A percentile compares a stretch with the other conserved stretches of the same genome.
Conservation (phyloP, 306 rosid species). For the Vicia faba region DNA sequence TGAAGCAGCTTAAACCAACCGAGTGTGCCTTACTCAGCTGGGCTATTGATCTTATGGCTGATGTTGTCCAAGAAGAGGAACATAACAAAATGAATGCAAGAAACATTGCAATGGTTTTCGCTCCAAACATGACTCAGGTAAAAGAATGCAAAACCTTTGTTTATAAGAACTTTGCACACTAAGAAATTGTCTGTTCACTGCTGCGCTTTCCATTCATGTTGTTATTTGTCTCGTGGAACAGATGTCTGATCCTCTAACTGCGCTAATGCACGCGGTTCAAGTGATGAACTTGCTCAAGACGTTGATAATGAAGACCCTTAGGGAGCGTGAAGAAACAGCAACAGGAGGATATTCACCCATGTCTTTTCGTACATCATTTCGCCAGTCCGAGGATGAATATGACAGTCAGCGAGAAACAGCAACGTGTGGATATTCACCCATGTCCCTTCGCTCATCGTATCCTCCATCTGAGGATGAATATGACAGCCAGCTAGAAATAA, state of each 20-base stretch:
- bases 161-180: too few species aligned
- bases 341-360: constrained; percentile 68
- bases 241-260: constrained; percentile 99
- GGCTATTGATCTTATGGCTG: constrained; percentile 95
- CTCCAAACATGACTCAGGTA: constrained; percentile 99
- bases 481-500: constrained; percentile 72
- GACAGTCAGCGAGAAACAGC: constrained; percentile 48
- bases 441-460: constrained; percentile 72
- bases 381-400: constrained; percentile 49
- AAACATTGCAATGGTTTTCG: constrained; percentile 95
- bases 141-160: not conserved
- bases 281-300: constrained; percentile 97
- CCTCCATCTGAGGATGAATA: constrained; percentile 56
- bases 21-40: constrained; percentile 75
- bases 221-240: constrained; percentile 40
- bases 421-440: constrained; percentile 64
- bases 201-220: not conserved
- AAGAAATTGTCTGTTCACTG: too few species aligned
- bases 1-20: constrained; percentile 73
- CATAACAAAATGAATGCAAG: constrained; percentile 91
- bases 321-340: constrained; percentile 75
- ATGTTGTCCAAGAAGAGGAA: constrained; percentile 86
- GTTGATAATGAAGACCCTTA: constrained; percentile 70
- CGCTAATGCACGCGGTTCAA: constrained; percentile 99
- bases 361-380: constrained; percentile 72